A percentile compares a stretch with the other conserved stretches of the same genome.
phyloP scores from a whole-genome alignment of 83 land plant genomes.

The Picea abies region DNA sequence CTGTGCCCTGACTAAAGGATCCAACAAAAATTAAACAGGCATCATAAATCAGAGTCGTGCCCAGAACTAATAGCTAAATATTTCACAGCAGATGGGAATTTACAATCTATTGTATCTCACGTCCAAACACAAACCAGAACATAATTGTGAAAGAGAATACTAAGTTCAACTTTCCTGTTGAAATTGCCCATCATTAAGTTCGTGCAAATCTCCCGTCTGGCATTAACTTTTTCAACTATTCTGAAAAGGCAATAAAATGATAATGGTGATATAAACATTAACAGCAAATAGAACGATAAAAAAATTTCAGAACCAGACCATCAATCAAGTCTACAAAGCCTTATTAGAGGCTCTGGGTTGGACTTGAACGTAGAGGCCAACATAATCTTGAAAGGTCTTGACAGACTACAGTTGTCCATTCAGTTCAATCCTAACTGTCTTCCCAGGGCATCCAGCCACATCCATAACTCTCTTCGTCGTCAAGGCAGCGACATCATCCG shows the following conservation, averaged over 20 bases:
- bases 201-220: constrained; percentile 89
- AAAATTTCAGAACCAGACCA: too few relatives aligned
- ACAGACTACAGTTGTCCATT: constrained; percentile 80
- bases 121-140: background rate
- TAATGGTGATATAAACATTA: too few relatives aligned
- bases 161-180: constrained; percentile 69
- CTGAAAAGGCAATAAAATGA: constrained; percentile 33
- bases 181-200: constrained; percentile 91
- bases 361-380: constrained; percentile 62
- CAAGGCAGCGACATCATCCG: constrained; percentile 56
- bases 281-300: too few relatives aligned
- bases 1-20: background rate
- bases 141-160: background rate
- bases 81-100: too few relatives aligned
- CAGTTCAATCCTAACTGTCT: constrained; percentile 83
- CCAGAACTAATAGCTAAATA: background rate
- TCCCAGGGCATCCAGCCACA: constrained; percentile 89
- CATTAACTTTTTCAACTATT: constrained; percentile 64
- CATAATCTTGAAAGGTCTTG: constrained; percentile 78
- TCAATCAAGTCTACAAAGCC: too few relatives aligned
- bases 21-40: background rate
- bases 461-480: constrained; percentile 97
- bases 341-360: constrained; percentile 26
- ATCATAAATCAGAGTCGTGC: background rate
- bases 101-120: too few relatives aligned